Conservation (phyloP, 495 filamentous ascomycete genomes). For the Penicillium goetzii region DNA sequence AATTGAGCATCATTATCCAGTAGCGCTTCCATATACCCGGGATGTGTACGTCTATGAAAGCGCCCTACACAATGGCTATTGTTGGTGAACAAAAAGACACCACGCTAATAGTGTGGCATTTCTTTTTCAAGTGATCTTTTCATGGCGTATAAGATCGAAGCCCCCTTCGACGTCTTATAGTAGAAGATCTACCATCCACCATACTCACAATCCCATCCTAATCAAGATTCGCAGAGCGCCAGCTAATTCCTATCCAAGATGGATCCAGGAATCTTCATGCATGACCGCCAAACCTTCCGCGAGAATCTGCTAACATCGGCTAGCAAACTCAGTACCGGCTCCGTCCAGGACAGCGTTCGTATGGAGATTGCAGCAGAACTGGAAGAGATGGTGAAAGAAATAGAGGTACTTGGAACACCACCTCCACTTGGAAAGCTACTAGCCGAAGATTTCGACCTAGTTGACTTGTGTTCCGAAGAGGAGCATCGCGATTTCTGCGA, state of each 20-base stretch:
- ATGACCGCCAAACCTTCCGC: background rate
- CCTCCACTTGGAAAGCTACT: background rate
- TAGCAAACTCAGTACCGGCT: background rate
- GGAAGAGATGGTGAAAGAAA: constrained; percentile 1
- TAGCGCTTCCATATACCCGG: background rate
- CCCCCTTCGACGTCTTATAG: background rate
- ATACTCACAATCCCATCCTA: background rate
- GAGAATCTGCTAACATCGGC: background rate
- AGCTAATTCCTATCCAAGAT: background rate
- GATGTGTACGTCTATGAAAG: background rate
- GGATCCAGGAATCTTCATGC: constrained; percentile 5
- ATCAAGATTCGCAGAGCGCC: background rate
- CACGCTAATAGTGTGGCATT: background rate
- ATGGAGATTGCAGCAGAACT: background rate
- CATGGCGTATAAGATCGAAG: background rate
- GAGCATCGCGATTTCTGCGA: background rate
- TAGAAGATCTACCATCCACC: background rate
- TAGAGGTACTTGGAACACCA: constrained; percentile 4
- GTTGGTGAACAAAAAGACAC: background rate
- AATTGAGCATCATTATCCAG: background rate
- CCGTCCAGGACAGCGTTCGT: background rate
- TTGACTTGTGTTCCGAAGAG: background rate
- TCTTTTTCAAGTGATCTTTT: background rate
- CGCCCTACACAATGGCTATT: background rate
- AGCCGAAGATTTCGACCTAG: constrained; percentile 6